A percentile compares a stretch with the other conserved stretches of the same genome.
phyloP scores from a whole-genome alignment of 2,329 filamentous ascomycete genomes.

The Colletotrichum phormii region DNA sequence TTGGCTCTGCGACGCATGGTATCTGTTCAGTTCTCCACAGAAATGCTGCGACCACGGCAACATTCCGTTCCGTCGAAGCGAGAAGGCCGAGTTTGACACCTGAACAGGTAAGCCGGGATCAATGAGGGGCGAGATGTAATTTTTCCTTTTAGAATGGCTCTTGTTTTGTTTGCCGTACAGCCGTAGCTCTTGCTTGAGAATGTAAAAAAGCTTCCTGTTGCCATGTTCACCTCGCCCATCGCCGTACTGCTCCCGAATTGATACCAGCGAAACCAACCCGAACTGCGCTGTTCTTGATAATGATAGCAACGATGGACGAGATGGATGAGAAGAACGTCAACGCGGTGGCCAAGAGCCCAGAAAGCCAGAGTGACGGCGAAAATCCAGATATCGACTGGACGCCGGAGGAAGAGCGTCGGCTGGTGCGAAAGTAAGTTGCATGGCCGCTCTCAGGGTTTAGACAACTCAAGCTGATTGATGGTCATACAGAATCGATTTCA shows the following conservation, averaged over 20 bases:
- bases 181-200: background rate
- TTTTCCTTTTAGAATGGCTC: background rate
- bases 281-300: background rate
- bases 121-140: background rate
- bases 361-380: conserved; percentile 18
- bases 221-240: background rate
- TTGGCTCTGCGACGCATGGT: background rate
- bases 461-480: background rate
- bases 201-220: background rate
- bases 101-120: background rate
- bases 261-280: background rate
- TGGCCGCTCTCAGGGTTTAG: too few species aligned
- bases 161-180: background rate
- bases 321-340: conserved; percentile 24
- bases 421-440: conserved; percentile 43
- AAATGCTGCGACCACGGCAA: conserved; percentile 1
- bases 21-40: background rate
- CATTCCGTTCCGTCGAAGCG: background rate
- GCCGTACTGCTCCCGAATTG: background rate
- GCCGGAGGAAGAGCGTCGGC: conserved; percentile 42
- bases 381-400: conserved; percentile 40
- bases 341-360: conserved; percentile 6
- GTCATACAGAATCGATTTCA: conserved; percentile 53
- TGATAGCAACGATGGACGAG: conserved; percentile 1
- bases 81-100: background rate